These are phyloP conservation scores for Alternaria hordeiaustralica DNA, from an alignment of 2,329 filamentous ascomycete genomes.

Conservation along the genomic window DNA sequence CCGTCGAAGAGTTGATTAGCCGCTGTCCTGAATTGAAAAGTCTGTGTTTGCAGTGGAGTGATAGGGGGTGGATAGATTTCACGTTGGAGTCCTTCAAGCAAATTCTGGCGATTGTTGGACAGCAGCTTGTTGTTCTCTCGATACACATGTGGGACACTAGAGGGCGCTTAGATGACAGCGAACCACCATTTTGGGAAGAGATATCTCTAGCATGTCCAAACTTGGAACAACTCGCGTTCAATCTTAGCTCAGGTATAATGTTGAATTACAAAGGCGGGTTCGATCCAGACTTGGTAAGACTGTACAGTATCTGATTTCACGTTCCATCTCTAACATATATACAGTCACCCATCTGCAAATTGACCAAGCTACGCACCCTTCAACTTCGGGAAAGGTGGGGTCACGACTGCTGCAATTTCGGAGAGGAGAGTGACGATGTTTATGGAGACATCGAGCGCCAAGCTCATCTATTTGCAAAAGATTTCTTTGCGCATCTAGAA, in stretches of 20 bases:
- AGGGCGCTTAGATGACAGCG: neutral
- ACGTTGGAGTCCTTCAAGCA: neutral
- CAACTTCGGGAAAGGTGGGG: neutral
- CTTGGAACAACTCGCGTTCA: neutral
- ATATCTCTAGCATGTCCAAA: neutral
- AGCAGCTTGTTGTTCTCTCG: neutral
- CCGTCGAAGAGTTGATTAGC: neutral
- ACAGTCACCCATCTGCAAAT: neutral
- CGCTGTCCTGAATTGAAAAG: neutral
- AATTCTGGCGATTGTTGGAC: neutral
- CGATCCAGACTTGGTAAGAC: neutral
- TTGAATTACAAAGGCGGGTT: neutral
- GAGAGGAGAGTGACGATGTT: neutral
- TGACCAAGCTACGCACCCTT: neutral
- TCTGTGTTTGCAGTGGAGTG: neutral
- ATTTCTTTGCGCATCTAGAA: neutral
- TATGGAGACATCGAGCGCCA: neutral
- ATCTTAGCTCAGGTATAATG: neutral
- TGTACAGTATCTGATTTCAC: neutral
- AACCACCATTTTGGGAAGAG: neutral
- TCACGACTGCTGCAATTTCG: neutral
- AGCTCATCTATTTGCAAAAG: neutral
- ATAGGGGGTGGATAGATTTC: neutral
- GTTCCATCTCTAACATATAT: neutral
- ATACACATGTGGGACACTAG: neutral